A percentile compares a stretch with the other conserved stretches of the same genome.
Evolutionary conservation across 768 basidiomycete species (phyloP).

Genomic region (Rhodotorula paludigena): DNA sequence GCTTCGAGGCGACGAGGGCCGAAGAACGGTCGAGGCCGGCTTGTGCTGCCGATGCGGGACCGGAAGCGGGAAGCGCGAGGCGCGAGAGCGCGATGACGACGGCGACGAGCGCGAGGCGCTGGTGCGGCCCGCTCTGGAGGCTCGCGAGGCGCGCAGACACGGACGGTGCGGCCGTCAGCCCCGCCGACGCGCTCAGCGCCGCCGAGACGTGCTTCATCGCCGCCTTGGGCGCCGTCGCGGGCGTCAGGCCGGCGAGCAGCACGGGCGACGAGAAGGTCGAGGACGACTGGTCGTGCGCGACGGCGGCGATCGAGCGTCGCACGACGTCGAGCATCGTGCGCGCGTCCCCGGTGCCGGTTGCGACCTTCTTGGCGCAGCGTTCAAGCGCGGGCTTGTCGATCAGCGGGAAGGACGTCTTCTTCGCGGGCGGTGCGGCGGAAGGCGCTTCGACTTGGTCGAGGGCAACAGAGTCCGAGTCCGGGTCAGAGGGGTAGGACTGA

Average conservation of each 20-base stretch:
- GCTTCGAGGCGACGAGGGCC: background rate
- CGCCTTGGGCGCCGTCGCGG: conserved; percentile 47
- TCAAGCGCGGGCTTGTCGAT: conserved; percentile 62
- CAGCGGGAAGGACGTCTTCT: conserved; percentile 46
- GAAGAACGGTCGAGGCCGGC: conserved; percentile 11
- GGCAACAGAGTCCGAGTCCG: background rate
- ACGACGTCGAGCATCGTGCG: conserved; percentile 73
- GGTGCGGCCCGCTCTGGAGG: conserved; percentile 25
- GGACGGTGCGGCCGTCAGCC: conserved; percentile 4
- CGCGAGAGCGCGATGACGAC: conserved; percentile 27
- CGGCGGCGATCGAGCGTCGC: conserved; percentile 59
- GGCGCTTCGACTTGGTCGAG: too few species aligned
- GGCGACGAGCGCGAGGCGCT: conserved; percentile 27
- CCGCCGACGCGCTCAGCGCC: conserved; percentile 51
- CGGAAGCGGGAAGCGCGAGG: background rate
- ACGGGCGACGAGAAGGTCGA: conserved; percentile 47
- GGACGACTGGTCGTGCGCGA: conserved; percentile 53
- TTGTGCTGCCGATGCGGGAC: background rate
- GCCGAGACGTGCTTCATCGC: conserved; percentile 65
- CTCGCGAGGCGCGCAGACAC: conserved; percentile 21
- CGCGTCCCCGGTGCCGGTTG: conserved; percentile 76
- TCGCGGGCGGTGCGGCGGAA: background rate
- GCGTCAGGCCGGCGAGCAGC: conserved; percentile 14
- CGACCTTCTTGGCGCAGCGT: conserved; percentile 72
- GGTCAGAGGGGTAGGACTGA: conserved; percentile 45